Conservation (phyloP, 805 yeast species). For the Metschnikowia gruessii region DNA sequence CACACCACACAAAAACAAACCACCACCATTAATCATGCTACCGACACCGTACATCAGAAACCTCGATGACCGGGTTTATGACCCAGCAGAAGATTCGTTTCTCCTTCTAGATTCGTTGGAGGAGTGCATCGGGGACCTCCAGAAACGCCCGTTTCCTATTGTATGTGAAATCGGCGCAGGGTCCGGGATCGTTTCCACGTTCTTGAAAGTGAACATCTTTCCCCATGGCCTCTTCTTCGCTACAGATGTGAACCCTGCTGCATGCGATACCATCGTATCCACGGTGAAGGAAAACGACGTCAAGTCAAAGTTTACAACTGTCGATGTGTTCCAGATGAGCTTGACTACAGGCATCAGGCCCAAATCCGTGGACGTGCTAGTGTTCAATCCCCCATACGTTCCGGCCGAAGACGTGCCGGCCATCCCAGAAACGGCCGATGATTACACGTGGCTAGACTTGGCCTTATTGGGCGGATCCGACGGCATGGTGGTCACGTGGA, state of each 20-base stretch:
- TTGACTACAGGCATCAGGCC: conserved; percentile 50
- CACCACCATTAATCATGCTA: too few species aligned
- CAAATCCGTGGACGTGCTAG: conserved; percentile 59
- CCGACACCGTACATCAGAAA: conserved; percentile 67
- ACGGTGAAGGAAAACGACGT: conserved; percentile 24
- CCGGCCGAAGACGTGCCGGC: conserved; percentile 78
- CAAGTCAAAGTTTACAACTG: conserved; percentile 2
- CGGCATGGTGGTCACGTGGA: conserved; percentile 85
- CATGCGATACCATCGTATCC: conserved; percentile 47
- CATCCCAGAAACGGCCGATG: conserved; percentile 45
- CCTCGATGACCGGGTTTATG: conserved; percentile 77
- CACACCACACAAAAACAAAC: too few species aligned
- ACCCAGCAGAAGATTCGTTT: conserved; percentile 92
- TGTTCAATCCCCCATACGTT: conserved; percentile 96
- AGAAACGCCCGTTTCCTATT: conserved; percentile 41
- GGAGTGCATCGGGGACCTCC: conserved; percentile 34
- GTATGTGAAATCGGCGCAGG: conserved; percentile 90
- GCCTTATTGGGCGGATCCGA: conserved; percentile 87
- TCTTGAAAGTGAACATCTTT: conserved; percentile 59
- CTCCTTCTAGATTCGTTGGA: conserved; percentile 81
- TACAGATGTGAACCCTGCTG: conserved; percentile 79
- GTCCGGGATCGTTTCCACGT: conserved; percentile 83
- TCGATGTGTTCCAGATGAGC: conserved; percentile 49
- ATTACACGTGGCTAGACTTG: conserved; percentile 75
- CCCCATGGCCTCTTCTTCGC: conserved; percentile 54